Percentiles rank a stretch among this genome's conserved stretches.
Evolutionary conservation across 345 rosid genomes (phyloP).

Genomic region (Erucastrum elatum): DNA sequence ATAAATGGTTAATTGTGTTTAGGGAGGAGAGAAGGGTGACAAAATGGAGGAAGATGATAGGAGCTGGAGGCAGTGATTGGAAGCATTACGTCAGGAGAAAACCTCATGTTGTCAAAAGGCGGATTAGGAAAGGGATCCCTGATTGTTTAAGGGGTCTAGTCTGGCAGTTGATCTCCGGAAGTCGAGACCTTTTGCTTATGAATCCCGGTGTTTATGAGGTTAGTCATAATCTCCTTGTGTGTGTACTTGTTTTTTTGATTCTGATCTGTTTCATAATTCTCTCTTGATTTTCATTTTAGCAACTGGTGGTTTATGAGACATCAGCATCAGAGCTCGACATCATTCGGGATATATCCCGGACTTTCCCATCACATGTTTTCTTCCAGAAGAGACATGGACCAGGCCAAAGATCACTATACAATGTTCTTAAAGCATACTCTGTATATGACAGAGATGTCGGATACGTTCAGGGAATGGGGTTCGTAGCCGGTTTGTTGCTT

Average conservation of each 20-base stretch:
- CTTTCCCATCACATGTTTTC: slow-evolving; percentile 95
- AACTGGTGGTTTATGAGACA: slow-evolving; percentile 85
- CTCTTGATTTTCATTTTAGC: slow-evolving; percentile 51
- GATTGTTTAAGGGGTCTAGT: slow-evolving; percentile 98
- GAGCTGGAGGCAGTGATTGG: slow-evolving; percentile 97
- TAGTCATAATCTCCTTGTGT: slow-evolving; percentile 19
- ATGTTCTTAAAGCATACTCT: slow-evolving; percentile 95
- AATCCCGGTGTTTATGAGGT: slow-evolving; percentile 94
- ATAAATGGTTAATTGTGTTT: slow-evolving; percentile 8
- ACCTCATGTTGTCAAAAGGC: slow-evolving; percentile 87
- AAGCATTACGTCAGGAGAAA: slow-evolving; percentile 82
- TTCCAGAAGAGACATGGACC: slow-evolving; percentile 99
- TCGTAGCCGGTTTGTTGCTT: slow-evolving; percentile 85
- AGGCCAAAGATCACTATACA: slow-evolving; percentile 96
- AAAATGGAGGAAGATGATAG: slow-evolving; percentile 99
- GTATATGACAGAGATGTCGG: slow-evolving; percentile 95
- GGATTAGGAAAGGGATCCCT: slow-evolving; percentile 88
- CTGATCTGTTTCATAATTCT: too few relatives aligned
- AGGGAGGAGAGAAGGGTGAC: slow-evolving; percentile 87
- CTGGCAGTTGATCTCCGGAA: slow-evolving; percentile 96
- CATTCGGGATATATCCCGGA: slow-evolving; percentile 91
- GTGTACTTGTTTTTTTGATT: too few relatives aligned
- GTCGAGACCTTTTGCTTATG: slow-evolving; percentile 91
- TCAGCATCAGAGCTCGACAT: slow-evolving; percentile 93
- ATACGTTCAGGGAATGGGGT: slow-evolving; percentile 99